Conservation (phyloP, 202 grass and related monocot genomes). For the Carex arenaria region DNA sequence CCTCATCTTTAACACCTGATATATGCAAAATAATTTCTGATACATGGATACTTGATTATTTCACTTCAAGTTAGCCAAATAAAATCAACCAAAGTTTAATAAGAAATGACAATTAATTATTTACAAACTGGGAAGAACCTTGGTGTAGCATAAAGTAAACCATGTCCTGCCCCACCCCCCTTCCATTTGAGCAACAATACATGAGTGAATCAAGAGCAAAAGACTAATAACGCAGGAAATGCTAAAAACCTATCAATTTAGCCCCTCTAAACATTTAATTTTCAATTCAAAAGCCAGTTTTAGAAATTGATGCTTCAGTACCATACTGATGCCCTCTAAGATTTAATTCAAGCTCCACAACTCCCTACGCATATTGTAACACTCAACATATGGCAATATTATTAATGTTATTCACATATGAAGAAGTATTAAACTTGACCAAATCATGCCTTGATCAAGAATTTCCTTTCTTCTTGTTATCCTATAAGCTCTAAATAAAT, state of each 20-base stretch:
- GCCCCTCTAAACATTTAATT: neutral
- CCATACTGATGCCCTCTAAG: neutral
- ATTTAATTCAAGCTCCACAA: neutral
- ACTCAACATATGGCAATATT: neutral
- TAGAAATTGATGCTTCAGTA: neutral
- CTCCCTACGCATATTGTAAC: neutral
- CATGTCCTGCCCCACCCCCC: no score
- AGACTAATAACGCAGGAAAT: neutral
- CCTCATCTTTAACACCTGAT: neutral
- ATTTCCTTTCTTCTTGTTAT: neutral
- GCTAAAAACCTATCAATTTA: neutral
- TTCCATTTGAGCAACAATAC: no score
- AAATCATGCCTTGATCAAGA: neutral
- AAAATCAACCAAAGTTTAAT: no score
- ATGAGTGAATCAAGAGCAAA: no score
- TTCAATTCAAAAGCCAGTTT: neutral
- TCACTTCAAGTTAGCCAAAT: neutral
- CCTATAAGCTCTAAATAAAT: neutral
- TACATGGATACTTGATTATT: neutral
- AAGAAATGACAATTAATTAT: no score
- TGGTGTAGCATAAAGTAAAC: no score
- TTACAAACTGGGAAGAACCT: no score
- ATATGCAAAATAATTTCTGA: neutral
- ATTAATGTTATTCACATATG: neutral
- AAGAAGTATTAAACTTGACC: neutral